Evolutionary conservation across 2,329 filamentous ascomycete genomes (phyloP).

Genomic region (Aspergillus transmontanensis): DNA sequence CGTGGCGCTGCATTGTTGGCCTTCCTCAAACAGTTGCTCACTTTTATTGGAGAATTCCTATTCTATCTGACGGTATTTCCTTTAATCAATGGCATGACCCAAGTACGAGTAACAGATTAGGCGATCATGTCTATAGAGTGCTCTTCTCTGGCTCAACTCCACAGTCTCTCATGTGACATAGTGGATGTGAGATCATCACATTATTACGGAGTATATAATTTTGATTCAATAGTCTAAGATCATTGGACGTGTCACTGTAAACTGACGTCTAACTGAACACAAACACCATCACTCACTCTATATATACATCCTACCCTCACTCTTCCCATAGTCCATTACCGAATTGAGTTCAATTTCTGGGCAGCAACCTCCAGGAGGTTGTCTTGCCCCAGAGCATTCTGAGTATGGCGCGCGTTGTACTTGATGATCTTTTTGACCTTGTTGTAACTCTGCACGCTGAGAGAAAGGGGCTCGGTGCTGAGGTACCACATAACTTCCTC

Average conservation of each 20-base stretch:
- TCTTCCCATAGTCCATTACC: background rate
- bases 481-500: constrained; percentile 53
- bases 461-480: constrained; percentile 49
- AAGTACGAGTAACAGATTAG: no score
- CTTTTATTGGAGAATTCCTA: no score
- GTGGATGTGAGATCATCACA: no score
- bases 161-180: no score
- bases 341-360: background rate
- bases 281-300: background rate
- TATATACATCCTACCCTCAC: no score
- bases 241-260: background rate
- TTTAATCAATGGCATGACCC: no score
- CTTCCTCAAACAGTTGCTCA: no score
- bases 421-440: constrained; percentile 56
- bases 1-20: no score
- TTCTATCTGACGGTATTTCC: no score
- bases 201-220: no score
- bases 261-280: background rate
- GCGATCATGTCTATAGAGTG: no score
- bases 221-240: background rate
- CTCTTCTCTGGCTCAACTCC: no score
- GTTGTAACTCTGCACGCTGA: constrained; percentile 55
- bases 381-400: constrained; percentile 50
- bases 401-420: constrained; percentile 59
- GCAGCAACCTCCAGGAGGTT: constrained; percentile 44